phyloP scores from a whole-genome alignment of 1,284 basidiomycete genomes.

The Moniliophthora roreri region DNA sequence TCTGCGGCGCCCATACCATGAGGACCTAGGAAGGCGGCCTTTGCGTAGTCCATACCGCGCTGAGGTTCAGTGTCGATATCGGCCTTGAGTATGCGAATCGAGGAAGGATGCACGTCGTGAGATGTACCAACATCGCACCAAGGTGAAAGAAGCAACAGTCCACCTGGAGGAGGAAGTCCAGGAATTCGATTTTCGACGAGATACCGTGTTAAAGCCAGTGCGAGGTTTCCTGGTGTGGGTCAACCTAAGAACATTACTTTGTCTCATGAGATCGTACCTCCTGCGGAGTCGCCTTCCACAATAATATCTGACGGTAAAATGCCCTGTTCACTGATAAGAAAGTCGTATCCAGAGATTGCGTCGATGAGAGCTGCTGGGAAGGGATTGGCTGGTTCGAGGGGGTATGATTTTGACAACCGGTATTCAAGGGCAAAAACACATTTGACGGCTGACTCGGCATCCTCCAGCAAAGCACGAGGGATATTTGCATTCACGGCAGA shows the following conservation, averaged over 20 bases:
- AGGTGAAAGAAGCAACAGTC: conserved; percentile 54
- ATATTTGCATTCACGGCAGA: conserved; percentile 31
- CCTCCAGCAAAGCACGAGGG: conserved; percentile 33
- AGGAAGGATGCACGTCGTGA: conserved; percentile 28
- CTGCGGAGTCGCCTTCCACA: conserved; percentile 64
- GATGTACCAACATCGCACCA: conserved; percentile 52
- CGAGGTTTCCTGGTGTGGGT: conserved; percentile 70
- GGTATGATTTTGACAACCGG: conserved; percentile 40
- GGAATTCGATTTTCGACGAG: conserved; percentile 40
- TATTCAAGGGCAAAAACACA: conserved; percentile 50
- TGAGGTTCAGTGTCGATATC: background rate
- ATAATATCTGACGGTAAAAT: conserved; percentile 58
- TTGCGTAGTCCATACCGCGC: background rate
- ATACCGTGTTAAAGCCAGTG: conserved; percentile 55
- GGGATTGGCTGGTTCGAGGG: conserved; percentile 34
- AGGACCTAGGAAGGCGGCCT: conserved; percentile 10
- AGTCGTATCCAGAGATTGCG: conserved; percentile 58
- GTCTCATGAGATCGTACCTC: conserved; percentile 24
- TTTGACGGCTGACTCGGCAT: conserved; percentile 32
- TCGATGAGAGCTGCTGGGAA: conserved; percentile 70
- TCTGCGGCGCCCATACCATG: conserved; percentile 12
- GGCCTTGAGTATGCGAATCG: conserved; percentile 26
- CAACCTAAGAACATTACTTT: no score
- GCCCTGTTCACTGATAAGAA: conserved; percentile 51
- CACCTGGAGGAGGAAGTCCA: conserved; percentile 44